These are phyloP conservation scores for Pythium graminicola DNA, from an alignment of 352 stramenopile species.

Conservation along the genomic window DNA sequence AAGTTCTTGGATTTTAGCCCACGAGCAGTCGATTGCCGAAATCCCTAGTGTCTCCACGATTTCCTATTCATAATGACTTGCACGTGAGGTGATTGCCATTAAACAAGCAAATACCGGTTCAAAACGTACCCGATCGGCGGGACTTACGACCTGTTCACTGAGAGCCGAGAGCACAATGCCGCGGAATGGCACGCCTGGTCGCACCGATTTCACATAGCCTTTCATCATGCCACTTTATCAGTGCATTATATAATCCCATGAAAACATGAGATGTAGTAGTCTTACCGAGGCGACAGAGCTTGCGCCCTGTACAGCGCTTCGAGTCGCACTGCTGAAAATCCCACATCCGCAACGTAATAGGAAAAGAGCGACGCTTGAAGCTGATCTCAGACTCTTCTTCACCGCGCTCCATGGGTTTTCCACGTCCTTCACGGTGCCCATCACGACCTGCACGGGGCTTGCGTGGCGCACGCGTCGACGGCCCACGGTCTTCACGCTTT, in stretches of 20 bases:
- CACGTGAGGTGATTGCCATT: neutral
- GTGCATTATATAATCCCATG: neutral
- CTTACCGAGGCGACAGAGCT: constrained; percentile 84
- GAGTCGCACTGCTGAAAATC: constrained; percentile 95
- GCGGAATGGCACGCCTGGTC: constrained; percentile 88
- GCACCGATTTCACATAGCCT: constrained; percentile 90
- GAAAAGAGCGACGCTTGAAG: constrained; percentile 67
- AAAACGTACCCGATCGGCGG: constrained; percentile 61
- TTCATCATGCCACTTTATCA: constrained; percentile 4
- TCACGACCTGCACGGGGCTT: constrained; percentile 20
- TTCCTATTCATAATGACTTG: constrained; percentile 21
- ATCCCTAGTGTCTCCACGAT: constrained; percentile 84
- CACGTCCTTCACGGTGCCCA: constrained; percentile 16
- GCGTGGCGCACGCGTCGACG: constrained; percentile 3
- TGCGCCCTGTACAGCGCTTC: constrained; percentile 92
- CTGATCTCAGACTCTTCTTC: constrained; percentile 62
- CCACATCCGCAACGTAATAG: constrained; percentile 89
- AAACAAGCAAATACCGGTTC: neutral
- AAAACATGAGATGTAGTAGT: neutral
- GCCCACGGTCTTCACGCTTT: constrained; percentile 24
- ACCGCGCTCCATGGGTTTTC: constrained; percentile 17
- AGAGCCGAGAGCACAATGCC: constrained; percentile 93
- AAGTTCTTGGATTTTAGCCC: constrained; percentile 94
- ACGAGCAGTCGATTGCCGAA: constrained; percentile 97
- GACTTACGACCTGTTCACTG: constrained; percentile 87